Conservation (phyloP, 2,329 filamentous ascomycete genomes). For the Talaromyces rugulosus region DNA sequence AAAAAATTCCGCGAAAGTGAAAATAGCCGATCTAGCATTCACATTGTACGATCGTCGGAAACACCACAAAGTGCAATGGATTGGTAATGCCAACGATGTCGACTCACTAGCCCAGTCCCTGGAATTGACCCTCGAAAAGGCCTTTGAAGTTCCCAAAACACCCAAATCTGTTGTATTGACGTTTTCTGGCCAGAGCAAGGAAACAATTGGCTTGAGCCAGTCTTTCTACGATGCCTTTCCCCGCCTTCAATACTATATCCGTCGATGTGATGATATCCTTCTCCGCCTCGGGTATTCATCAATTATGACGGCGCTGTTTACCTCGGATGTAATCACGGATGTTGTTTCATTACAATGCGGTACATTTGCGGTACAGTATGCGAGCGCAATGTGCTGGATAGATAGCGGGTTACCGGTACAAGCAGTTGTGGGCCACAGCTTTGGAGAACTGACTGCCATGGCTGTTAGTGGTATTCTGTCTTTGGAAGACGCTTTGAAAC, state of each 20-base stretch:
- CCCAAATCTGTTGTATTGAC: constrained; percentile 4
- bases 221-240: constrained; percentile 3
- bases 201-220: constrained; percentile 5
- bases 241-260: neutral
- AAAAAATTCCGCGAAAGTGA: neutral
- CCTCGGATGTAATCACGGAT: neutral
- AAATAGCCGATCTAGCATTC: constrained; percentile 4
- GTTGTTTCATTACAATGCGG: constrained; percentile 2
- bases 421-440: constrained; percentile 14
- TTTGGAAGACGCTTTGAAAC: constrained; percentile 22
- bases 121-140: neutral
- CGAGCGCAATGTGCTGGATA: constrained; percentile 2
- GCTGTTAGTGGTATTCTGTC: constrained; percentile 12
- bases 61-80: constrained; percentile 8
- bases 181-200: constrained; percentile 9
- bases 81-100: neutral
- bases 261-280: constrained; percentile 1
- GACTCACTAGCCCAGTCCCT: neutral
- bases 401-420: neutral
- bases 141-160: neutral
- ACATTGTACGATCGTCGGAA: constrained; percentile 8
- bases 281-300: neutral
- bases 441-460: constrained; percentile 16
- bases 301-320: neutral
- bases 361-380: constrained; percentile 3